Conservation (phyloP, 2,329 filamentous ascomycete genomes). For the Ophiostoma piceae region DNA sequence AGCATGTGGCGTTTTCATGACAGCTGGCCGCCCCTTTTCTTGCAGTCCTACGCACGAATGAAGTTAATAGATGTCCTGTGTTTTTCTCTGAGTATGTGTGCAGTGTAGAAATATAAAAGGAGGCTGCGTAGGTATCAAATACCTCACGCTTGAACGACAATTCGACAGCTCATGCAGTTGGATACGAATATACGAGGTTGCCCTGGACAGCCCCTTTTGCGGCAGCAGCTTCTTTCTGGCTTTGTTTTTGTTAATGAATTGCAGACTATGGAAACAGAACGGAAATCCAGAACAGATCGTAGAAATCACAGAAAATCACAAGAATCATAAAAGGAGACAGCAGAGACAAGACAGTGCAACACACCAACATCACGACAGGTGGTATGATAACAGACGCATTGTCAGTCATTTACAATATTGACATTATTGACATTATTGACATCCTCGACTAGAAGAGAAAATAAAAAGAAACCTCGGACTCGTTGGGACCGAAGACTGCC, state of each 20-base stretch:
- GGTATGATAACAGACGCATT: not conserved
- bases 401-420: too few relatives aligned
- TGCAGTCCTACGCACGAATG: not conserved
- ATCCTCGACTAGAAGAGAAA: too few relatives aligned
- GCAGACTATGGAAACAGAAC: too few relatives aligned
- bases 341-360: not conserved
- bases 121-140: not conserved
- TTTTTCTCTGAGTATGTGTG: too few relatives aligned
- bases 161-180: not conserved
- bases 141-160: not conserved
- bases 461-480: not conserved
- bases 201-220: not conserved
- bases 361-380: not conserved
- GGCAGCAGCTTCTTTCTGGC: not conserved
- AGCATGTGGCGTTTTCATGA: constrained; percentile 1
- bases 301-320: too few relatives aligned
- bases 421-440: too few relatives aligned
- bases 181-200: not conserved
- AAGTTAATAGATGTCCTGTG: too few relatives aligned
- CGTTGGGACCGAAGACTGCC: not conserved
- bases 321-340: too few relatives aligned
- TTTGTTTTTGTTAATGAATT: not conserved
- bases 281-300: too few relatives aligned
- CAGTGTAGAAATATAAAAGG: not conserved
- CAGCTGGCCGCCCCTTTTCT: constrained; percentile 7